Base-by-base conservation (phyloP, 805 yeast genomes). In the Dipodascopsis uninucleata region DNA sequence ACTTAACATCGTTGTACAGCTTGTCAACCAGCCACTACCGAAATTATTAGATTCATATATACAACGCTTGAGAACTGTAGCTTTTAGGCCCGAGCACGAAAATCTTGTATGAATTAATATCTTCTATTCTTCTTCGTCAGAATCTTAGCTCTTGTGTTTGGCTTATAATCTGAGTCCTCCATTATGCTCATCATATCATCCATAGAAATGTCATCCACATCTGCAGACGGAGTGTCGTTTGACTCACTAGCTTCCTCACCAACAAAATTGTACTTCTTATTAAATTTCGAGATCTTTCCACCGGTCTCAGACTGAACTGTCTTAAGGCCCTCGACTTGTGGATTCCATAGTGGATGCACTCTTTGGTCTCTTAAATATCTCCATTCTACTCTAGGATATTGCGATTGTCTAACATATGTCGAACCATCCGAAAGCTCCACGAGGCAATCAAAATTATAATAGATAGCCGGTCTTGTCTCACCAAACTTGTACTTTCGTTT, bases 381-480 rank as follows among this genome's bases (percentile, higher is more conserved):
- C 58, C 85, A 71, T 60, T 93, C 96, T 41, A 77, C 81, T 58
- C 86, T 84, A 8, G 98, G 98, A 48, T 79, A 86, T 54, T 85
- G 95, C 0, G 96, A 79, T 58, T 85, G 76, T 66, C 98, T 77
- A 28, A 70, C 71, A 26, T 88, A 72, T 1, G 95, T 95, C 24
- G 96, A 84, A 1, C 98, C 98, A 63, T 93, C 98, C 55, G 94
- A 82, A 47, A 89, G 74, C 66, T 90, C 95, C n/a, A 93, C 89
- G 28, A 75, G 67, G 25, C 89, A 83, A 53, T 90, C 88, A 63
- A 93, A 93, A 64, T 86, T 86, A 68, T 90, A 77, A 66, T 86
- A 89, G 31, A 93, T 83, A 26, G 96, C 88, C 1, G 97, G 97
- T 66, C 97, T 78, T 14, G 96, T 88, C 63, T 84, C 84, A 44